Percentiles rank a stretch among this genome's conserved stretches.
Evolutionary conservation across 371 early-diverging fungal genomes (phyloP).

Genomic region (Mucor plumbeus): DNA sequence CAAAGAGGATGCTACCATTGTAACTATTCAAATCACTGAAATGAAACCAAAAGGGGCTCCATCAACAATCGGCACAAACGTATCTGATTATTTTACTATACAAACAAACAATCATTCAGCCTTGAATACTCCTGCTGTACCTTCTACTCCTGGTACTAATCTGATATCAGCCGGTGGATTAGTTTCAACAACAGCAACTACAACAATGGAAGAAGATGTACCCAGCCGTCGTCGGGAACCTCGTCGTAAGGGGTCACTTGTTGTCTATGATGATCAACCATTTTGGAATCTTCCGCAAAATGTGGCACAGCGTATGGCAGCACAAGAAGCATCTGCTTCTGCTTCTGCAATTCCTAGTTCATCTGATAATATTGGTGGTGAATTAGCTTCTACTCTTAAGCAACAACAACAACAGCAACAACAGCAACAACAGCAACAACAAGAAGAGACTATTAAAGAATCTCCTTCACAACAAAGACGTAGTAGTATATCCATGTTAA

Average conservation of each 20-base stretch:
- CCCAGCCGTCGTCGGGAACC: constrained; percentile 41
- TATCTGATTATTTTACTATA: constrained; percentile 33
- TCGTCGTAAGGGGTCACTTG: constrained; percentile 63
- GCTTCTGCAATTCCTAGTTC: constrained; percentile 31
- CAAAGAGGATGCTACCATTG: constrained; percentile 41
- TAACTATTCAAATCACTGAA: constrained; percentile 45
- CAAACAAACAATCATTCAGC: constrained; percentile 35
- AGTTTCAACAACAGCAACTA: constrained; percentile 15
- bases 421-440: not conserved
- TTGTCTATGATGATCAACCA: constrained; percentile 68
- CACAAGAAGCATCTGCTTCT: constrained; percentile 31
- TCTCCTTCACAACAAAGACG: constrained; percentile 16
- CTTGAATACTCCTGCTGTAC: constrained; percentile 32
- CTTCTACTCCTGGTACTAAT: not conserved
- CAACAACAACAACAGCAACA: not conserved
- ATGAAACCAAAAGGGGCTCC: constrained; percentile 30
- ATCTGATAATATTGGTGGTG: constrained; percentile 29
- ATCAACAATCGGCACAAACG: constrained; percentile 25
- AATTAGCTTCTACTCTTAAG: constrained; percentile 30
- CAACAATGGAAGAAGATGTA: constrained; percentile 21
- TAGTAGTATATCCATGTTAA: constrained; percentile 34
- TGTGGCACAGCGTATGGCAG: constrained; percentile 25
- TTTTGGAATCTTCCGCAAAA: constrained; percentile 34
- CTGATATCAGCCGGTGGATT: not conserved
- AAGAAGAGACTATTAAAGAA: constrained; percentile 1